These are phyloP conservation scores for Stentor roeselii DNA, from an alignment of 73 alveolate genomes.

Conservation along the genomic window DNA sequence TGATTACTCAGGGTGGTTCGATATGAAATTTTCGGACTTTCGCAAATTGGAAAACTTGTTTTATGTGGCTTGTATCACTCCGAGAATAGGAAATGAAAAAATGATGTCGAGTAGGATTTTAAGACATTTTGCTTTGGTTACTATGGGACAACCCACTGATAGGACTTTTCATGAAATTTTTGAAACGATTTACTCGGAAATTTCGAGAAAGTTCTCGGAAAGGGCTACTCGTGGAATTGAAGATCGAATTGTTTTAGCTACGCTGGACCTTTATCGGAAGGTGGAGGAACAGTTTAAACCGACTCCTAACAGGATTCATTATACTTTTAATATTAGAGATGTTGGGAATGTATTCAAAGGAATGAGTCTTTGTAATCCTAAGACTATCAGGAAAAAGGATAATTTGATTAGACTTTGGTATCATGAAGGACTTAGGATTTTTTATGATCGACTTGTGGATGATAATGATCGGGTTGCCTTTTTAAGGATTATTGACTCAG, in stretches of 20 bases:
- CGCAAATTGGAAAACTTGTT: slow-evolving; percentile 81
- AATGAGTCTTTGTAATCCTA: slow-evolving; percentile 50
- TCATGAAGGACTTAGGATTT: slow-evolving; percentile 82
- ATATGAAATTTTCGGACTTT: slow-evolving; percentile 29
- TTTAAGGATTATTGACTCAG: slow-evolving; percentile 53
- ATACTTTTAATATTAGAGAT: slow-evolving; percentile 81
- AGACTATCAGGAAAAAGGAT: slow-evolving; percentile 40
- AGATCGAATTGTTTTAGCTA: slow-evolving; percentile 76
- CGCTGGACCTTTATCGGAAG: slow-evolving; percentile 86
- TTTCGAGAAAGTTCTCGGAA: slow-evolving; percentile 62
- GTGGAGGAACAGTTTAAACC: slow-evolving; percentile 61
- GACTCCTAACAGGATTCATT: slow-evolving; percentile 86
- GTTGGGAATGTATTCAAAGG: slow-evolving; percentile 76
- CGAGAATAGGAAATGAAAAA: background rate
- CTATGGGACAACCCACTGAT: slow-evolving; percentile 76
- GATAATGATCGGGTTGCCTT: slow-evolving; percentile 81
- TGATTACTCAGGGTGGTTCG: slow-evolving; percentile 95
- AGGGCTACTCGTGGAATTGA: slow-evolving; percentile 22
- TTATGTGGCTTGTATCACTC: background rate
- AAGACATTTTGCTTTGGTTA: slow-evolving; percentile 85
- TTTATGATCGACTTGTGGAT: slow-evolving; percentile 79
- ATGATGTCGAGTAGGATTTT: slow-evolving; percentile 74
- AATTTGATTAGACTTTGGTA: slow-evolving; percentile 74
- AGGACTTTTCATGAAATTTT: slow-evolving; percentile 74
- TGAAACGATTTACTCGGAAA: slow-evolving; percentile 71